These are phyloP conservation scores for Scheffersomyces parashehatae DNA, from an alignment of 1,139 yeast species.

Conservation along the genomic window DNA sequence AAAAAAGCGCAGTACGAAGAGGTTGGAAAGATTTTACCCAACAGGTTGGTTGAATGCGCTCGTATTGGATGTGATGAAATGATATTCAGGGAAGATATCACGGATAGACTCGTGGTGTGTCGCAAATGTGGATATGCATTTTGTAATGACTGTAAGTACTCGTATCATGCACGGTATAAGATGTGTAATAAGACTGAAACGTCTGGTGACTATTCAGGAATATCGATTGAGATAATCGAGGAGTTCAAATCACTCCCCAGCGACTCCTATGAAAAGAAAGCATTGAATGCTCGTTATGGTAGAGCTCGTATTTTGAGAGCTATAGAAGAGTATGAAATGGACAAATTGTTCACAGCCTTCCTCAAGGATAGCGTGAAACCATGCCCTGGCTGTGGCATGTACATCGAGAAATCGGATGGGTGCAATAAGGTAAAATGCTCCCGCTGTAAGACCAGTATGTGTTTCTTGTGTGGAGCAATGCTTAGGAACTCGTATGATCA, in stretches of 20 bases:
- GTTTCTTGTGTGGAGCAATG: slow-evolving; percentile 55
- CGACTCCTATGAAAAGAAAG: slow-evolving; percentile 30
- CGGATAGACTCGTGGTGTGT: slow-evolving; percentile 56
- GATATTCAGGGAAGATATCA: slow-evolving; percentile 50
- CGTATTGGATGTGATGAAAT: slow-evolving; percentile 41
- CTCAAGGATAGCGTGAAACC: slow-evolving; percentile 39
- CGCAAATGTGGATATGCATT: slow-evolving; percentile 56
- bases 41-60: slow-evolving; percentile 56
- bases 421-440: slow-evolving; percentile 69
- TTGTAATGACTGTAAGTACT: slow-evolving; percentile 58
- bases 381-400: slow-evolving; percentile 59
- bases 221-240: slow-evolving; percentile 47
- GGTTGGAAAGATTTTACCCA: slow-evolving; percentile 48
- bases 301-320: slow-evolving; percentile 41
- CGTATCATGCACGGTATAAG: slow-evolving; percentile 66
- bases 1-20: slow-evolving; percentile 43
- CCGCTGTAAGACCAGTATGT: slow-evolving; percentile 51
- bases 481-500: slow-evolving; percentile 50
- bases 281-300: slow-evolving; percentile 54
- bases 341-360: slow-evolving; percentile 47
- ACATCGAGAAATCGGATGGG: slow-evolving; percentile 63
- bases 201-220: slow-evolving; percentile 26
- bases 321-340: slow-evolving; percentile 49
- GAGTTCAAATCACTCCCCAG: slow-evolving; percentile 31
- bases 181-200: slow-evolving; percentile 36